A percentile compares a stretch with the other conserved stretches of the same genome.
These are phyloP conservation scores for Trichoderma breve DNA, from an alignment of 2,329 filamentous ascomycete species.

Conservation along the genomic window DNA sequence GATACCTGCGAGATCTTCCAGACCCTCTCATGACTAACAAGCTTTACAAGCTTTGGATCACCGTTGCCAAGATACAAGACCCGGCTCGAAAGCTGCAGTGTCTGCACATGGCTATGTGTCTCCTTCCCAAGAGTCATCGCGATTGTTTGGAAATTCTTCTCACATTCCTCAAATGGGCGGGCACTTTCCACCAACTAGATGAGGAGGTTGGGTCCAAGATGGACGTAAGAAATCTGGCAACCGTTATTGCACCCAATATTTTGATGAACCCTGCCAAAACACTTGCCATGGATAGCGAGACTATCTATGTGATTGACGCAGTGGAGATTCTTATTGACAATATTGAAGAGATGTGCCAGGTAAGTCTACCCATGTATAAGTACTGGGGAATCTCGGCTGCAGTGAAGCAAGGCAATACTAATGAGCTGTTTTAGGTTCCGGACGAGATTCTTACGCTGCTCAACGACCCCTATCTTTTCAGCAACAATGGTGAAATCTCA, in stretches of 20 bases:
- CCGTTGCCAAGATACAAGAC: constrained; percentile 83
- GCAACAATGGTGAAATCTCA: constrained; percentile 79
- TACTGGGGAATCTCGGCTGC: not conserved
- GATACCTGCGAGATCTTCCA: constrained; percentile 89
- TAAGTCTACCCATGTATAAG: constrained; percentile 46
- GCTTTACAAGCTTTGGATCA: constrained; percentile 85
- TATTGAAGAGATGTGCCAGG: constrained; percentile 96
- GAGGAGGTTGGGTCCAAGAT: constrained; percentile 98
- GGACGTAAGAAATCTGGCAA: constrained; percentile 96
- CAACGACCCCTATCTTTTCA: constrained; percentile 79
- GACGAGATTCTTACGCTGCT: constrained; percentile 86
- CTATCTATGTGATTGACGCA: constrained; percentile 89
- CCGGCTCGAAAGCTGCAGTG: constrained; percentile 78
- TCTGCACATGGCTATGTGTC: constrained; percentile 85
- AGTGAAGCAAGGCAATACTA: constrained; percentile 26
- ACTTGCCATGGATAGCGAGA: constrained; percentile 74
- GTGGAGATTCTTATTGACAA: constrained; percentile 87
- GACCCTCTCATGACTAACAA: constrained; percentile 95
- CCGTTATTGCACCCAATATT: constrained; percentile 95
- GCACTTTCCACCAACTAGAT: constrained; percentile 94
- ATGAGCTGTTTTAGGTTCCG: constrained; percentile 64
- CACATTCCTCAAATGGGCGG: constrained; percentile 94
- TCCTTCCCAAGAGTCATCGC: constrained; percentile 87
- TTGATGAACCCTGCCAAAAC: constrained; percentile 69
- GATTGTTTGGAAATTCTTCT: constrained; percentile 95